phyloP scores from a whole-genome alignment of 2,329 filamentous ascomycete species.

The Colletotrichum neosansevieriae region DNA sequence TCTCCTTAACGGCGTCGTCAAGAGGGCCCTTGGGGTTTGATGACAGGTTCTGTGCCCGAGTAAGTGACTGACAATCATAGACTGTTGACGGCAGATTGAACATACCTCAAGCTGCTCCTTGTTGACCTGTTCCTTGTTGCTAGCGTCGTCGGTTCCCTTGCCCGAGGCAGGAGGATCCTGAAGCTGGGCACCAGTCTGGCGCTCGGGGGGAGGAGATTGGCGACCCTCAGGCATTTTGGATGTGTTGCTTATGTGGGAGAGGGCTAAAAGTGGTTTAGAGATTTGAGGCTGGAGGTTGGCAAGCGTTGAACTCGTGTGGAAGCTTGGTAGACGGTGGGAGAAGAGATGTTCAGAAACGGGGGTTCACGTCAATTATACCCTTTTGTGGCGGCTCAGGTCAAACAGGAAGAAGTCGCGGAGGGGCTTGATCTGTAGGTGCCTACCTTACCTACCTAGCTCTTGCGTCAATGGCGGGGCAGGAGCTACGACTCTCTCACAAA shows the following conservation, averaged over 20 bases:
- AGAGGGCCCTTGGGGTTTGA: slow-evolving; percentile 77
- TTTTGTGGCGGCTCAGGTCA: too few species aligned
- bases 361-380: not conserved
- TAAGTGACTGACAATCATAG: slow-evolving; percentile 25
- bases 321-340: not conserved
- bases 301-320: not conserved
- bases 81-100: too few species aligned
- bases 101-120: slow-evolving; percentile 64
- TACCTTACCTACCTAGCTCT: too few species aligned
- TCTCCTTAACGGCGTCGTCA: slow-evolving; percentile 70
- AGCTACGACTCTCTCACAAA: not conserved
- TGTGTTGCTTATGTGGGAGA: slow-evolving; percentile 44
- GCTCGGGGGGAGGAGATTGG: slow-evolving; percentile 82
- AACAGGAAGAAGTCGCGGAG: not conserved
- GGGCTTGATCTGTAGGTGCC: not conserved
- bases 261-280: not conserved
- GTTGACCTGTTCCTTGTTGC: slow-evolving; percentile 65
- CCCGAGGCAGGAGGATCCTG: slow-evolving; percentile 68
- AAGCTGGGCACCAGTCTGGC: slow-evolving; percentile 74
- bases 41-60: slow-evolving; percentile 57
- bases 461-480: slow-evolving; percentile 32
- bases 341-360: not conserved
- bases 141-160: slow-evolving; percentile 67
- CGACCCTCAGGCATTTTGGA: slow-evolving; percentile 78
- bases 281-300: not conserved